phyloP scores from a whole-genome alignment of 1,284 basidiomycete genomes.

The Apiotrichum gamsii region DNA sequence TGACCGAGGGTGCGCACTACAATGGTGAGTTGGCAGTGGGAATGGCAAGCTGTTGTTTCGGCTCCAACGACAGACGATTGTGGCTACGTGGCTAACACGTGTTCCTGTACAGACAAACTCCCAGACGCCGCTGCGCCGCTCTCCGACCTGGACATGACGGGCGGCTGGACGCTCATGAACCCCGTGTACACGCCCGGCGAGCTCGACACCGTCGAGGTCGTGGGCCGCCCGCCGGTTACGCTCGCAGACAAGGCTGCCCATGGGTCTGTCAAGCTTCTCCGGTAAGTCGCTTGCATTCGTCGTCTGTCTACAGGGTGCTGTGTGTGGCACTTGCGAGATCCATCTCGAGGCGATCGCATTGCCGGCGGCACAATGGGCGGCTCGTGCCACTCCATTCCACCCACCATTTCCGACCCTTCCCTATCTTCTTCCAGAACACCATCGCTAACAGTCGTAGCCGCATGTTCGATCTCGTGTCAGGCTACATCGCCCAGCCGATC shows the following conservation, averaged over 20 bases:
- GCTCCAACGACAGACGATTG: too few species aligned
- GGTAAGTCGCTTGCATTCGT: constrained; percentile 42
- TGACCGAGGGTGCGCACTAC: constrained; percentile 35
- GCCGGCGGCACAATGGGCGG: too few species aligned
- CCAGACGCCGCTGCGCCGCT: not conserved
- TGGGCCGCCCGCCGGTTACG: constrained; percentile 62
- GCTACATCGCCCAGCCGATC: constrained; percentile 66
- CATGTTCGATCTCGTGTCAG: constrained; percentile 60
- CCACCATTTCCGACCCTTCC: too few species aligned
- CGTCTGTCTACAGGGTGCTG: too few species aligned
- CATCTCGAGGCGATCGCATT: too few species aligned
- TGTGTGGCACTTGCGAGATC: too few species aligned
- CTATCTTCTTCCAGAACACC: constrained; percentile 7
- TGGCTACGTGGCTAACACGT: not conserved
- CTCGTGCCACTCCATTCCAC: too few species aligned
- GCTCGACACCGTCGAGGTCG: constrained; percentile 54
- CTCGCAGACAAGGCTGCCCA: constrained; percentile 67
- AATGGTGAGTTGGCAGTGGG: constrained; percentile 38
- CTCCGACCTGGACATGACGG: constrained; percentile 16
- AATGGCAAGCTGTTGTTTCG: too few species aligned
- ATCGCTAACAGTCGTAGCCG: constrained; percentile 46
- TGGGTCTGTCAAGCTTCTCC: constrained; percentile 56
- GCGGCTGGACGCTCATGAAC: constrained; percentile 44
- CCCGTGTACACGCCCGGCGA: constrained; percentile 46
- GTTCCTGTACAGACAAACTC: constrained; percentile 6